These are phyloP conservation scores for Moricandia moricandioides DNA, from an alignment of 345 rosid genomes.

Conservation along the genomic window DNA sequence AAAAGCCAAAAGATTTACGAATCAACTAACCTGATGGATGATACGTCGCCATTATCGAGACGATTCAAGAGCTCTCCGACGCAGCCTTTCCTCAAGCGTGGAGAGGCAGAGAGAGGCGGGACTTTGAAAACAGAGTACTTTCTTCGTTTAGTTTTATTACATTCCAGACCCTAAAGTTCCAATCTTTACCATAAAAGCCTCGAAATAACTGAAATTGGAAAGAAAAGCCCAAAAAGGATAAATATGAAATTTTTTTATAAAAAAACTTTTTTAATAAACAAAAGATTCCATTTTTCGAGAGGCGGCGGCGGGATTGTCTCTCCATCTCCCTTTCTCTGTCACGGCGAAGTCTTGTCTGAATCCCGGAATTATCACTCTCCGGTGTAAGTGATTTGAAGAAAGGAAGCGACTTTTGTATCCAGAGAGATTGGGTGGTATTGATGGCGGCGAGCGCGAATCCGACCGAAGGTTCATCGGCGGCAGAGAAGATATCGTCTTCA, in stretches of 20 bases:
- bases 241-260: background rate
- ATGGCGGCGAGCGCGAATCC: constrained; percentile 78
- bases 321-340: constrained; percentile 2
- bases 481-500: constrained; percentile 37
- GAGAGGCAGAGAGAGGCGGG: constrained; percentile 6
- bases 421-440: background rate
- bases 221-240: constrained; percentile 27
- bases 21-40: constrained; percentile 38
- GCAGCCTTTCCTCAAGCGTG: constrained; percentile 23
- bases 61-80: constrained; percentile 30
- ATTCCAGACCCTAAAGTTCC: constrained; percentile 14
- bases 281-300: constrained; percentile 32
- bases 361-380: constrained; percentile 1
- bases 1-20: background rate
- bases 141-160: constrained; percentile 31
- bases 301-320: background rate
- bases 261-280: background rate
- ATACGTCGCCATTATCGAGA: constrained; percentile 40
- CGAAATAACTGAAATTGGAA: background rate
- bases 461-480: constrained; percentile 46
- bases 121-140: constrained; percentile 29
- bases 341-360: constrained; percentile 22
- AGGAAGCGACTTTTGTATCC: background rate
- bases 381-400: constrained; percentile 1
- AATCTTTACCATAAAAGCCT: constrained; percentile 2